phyloP scores from a whole-genome alignment of 352 stramenopile genomes.

The Pythium myriotylum region DNA sequence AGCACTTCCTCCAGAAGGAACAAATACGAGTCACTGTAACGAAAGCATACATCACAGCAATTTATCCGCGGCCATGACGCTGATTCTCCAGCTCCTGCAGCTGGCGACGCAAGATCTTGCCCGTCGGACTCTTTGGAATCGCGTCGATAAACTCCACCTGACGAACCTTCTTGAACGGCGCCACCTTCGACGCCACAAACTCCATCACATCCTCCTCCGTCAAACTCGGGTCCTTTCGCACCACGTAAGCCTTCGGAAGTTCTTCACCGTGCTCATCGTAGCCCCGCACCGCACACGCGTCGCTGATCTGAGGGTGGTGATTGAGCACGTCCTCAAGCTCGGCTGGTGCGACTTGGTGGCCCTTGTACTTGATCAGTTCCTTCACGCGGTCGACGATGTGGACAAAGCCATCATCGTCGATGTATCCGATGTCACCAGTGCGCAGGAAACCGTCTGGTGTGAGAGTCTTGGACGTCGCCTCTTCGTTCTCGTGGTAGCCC shows the following conservation, averaged over 20 bases:
- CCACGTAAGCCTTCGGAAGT: constrained; percentile 91
- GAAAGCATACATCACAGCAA: too few relatives aligned
- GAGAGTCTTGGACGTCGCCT: constrained; percentile 83
- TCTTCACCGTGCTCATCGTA: constrained; percentile 70
- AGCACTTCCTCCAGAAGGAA: too few relatives aligned
- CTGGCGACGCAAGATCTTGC: constrained; percentile 87
- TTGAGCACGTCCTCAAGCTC: constrained; percentile 93
- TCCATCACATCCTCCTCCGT: constrained; percentile 43
- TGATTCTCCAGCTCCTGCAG: constrained; percentile 38
- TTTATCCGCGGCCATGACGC: too few relatives aligned
- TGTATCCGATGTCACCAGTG: constrained; percentile 90
- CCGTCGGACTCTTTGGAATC: constrained; percentile 83
- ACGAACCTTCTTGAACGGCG: constrained; percentile 82
- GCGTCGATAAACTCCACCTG: constrained; percentile 81
- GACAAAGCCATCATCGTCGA: constrained; percentile 93
- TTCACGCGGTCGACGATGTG: constrained; percentile 93
- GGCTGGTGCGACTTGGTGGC: constrained; percentile 90
- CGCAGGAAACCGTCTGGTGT: constrained; percentile 80
- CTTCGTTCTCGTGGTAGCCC: constrained; percentile 88
- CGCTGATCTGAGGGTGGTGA: constrained; percentile 53
- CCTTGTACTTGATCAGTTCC: constrained; percentile 96
- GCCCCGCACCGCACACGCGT: constrained; percentile 53
- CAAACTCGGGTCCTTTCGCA: constrained; percentile 54
- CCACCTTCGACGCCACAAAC: constrained; percentile 77
- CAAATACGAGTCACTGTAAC: too few relatives aligned